Percentiles rank a stretch among this genome's conserved stretches.
phyloP scores from a whole-genome alignment of 768 basidiomycete genomes.

The Pleurotus eryngii region DNA sequence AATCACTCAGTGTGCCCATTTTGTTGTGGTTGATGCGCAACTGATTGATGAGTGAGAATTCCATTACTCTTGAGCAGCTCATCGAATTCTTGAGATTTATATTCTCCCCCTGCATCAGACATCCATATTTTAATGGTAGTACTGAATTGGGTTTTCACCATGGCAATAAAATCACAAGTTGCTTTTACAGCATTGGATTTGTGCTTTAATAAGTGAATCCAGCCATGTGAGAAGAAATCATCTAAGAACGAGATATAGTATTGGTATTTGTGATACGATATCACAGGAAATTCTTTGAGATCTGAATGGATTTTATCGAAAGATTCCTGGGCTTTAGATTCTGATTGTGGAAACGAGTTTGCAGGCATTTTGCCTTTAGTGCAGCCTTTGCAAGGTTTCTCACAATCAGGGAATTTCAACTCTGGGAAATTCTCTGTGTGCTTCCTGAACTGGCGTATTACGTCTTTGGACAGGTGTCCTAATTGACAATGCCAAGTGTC shows the following conservation, averaged over 20 bases:
- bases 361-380: constrained; percentile 5
- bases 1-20: constrained; percentile 28
- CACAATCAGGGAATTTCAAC: neutral
- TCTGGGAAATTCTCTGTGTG: neutral
- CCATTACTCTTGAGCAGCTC: constrained; percentile 10
- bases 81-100: constrained; percentile 8
- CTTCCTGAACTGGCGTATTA: neutral
- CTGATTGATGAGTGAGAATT: constrained; percentile 16
- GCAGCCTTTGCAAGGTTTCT: constrained; percentile 7
- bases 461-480: constrained; percentile 1
- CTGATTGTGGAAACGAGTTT: neutral
- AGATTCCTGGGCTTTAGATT: neutral
- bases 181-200: constrained; percentile 9
- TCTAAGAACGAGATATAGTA: constrained; percentile 3
- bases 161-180: constrained; percentile 3
- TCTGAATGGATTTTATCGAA: constrained; percentile 5
- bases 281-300: neutral
- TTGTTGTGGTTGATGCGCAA: constrained; percentile 20
- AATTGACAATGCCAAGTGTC: neutral
- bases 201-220: constrained; percentile 7
- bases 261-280: neutral
- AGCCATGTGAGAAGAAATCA: neutral
- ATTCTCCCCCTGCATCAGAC: constrained; percentile 15
- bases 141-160: constrained; percentile 10
- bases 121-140: constrained; percentile 5